Evolutionary conservation across 2,329 filamentous ascomycete species (phyloP), one percentile per base, ranked within the genome.

Genomic region (Diaporthe aspalathi): DNA sequence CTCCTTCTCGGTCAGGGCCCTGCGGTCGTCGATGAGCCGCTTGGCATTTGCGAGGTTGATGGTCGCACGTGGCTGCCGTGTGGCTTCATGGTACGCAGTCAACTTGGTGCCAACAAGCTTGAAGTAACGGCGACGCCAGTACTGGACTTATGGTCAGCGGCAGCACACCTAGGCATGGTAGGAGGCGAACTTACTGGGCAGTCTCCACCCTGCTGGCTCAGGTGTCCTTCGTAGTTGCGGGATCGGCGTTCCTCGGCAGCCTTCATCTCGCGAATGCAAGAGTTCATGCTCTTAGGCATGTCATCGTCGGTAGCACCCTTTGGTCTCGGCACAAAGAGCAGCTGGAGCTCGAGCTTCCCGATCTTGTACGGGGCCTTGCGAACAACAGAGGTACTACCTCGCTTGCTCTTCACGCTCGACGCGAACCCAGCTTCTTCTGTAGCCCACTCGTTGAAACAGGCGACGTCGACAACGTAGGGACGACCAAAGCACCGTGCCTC

Each of bases 211-310:
- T 99, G 96, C 80, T 99, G 96, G 80, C 95, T 98, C 72, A 99
- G 85, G 78, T 93, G 91, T 38, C 96, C 95, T 81, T 99, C 95
- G 86, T 90, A 97, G 76, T 90, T 92, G 73, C 92, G 90, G 62
- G 92, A 87, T 73, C 93, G 89, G 73, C 93, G 88, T 80, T 93
- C 92, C 80, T 97, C 94, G 2, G 95, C 94, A 67, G 95, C 94
- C 82, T 93, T 94, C 83, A 99, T 91, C 84, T 98, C 96, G 22
- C 96, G 90, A 76, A 98, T 93, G 81, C 94, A 97, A 53, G 94
- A 93, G 82, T 96, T 97, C 95, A 99, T 97, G 85, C 95, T 98
- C 90, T 98, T 98, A 68, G 96, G 96, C 94, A 99, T 98, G 76
- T 98, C 95, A 20, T 98, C 95, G 74, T 98, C 96, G 63, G 90